Percentiles rank a stretch among this genome's conserved stretches.
Evolutionary conservation across 208 protist species (phyloP).

Genomic region (Trypanosoma lewisi): DNA sequence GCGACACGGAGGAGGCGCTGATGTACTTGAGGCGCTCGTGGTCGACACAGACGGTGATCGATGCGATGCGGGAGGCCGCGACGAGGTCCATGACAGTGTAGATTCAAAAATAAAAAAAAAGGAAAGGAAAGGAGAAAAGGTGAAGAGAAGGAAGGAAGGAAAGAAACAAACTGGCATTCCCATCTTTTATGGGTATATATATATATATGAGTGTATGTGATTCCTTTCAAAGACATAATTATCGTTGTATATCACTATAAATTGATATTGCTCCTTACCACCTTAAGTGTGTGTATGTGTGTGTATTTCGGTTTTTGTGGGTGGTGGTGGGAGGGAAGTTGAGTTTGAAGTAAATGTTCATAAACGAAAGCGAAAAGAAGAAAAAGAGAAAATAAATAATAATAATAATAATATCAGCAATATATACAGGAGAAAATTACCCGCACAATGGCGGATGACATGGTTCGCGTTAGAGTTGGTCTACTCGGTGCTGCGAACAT

Average conservation of each 20-base stretch:
- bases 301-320: no score
- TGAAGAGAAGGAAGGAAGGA: neutral
- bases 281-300: no score
- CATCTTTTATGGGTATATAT: neutral
- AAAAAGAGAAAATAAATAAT: no score
- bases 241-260: no score
- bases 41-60: conserved; percentile 8
- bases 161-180: neutral
- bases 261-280: no score
- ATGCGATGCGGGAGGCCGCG: conserved; percentile 8
- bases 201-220: no score
- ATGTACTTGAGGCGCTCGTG: conserved; percentile 1
- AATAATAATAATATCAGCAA: no score
- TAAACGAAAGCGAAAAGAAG: no score
- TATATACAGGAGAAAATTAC: no score
- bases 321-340: no score
- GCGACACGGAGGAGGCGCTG: neutral
- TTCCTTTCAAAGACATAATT: no score
- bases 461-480: conserved; percentile 5
- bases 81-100: neutral
- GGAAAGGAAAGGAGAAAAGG: neutral
- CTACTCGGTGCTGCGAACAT: conserved; percentile 15
- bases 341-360: no score
- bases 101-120: neutral
- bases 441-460: neutral